phyloP scores from a whole-genome alignment of 208 protist genomes.

The Trypanosomatidae sp. region DNA sequence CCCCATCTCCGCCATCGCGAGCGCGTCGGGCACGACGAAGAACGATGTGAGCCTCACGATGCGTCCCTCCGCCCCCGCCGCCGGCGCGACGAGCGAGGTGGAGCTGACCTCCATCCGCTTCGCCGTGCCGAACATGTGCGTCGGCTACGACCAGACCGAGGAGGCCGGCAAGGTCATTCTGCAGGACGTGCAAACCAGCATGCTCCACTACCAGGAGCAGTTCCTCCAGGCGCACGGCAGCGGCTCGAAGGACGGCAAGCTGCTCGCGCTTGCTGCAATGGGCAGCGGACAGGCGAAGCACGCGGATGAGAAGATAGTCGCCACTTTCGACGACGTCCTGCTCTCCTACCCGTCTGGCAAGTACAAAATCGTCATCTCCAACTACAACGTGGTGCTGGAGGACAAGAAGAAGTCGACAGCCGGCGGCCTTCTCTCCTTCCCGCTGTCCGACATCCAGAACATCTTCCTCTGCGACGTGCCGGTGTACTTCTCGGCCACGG shows the following conservation, averaged over 20 bases:
- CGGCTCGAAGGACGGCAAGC: conserved; percentile 36
- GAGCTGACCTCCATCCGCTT: conserved; percentile 81
- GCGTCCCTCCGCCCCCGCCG: no score
- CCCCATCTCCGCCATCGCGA: conserved; percentile 66
- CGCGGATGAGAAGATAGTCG: conserved; percentile 65
- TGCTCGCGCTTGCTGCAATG: conserved; percentile 62
- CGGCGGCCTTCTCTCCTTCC: no score
- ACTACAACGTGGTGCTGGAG: conserved; percentile 78
- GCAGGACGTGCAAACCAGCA: conserved; percentile 45
- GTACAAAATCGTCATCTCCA: conserved; percentile 83
- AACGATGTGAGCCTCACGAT: conserved; percentile 78
- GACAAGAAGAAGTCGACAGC: no score
- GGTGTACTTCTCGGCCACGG: conserved; percentile 37
- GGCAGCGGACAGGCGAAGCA: conserved; percentile 34
- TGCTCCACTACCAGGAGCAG: conserved; percentile 61
- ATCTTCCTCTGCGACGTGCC: conserved; percentile 85
- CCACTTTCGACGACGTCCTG: conserved; percentile 76
- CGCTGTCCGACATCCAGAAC: conserved; percentile 66
- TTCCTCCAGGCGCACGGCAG: conserved; percentile 43
- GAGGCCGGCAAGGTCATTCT: conserved; percentile 76
- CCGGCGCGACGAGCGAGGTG: no score
- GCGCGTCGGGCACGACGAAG: conserved; percentile 69
- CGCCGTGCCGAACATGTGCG: conserved; percentile 79
- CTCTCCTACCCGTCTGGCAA: conserved; percentile 80
- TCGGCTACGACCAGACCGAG: conserved; percentile 86